Percentiles rank a stretch among this genome's conserved stretches.
These are phyloP conservation scores for Dichotomopilus funicola DNA, from an alignment of 2,329 filamentous ascomycete species.

Conservation along the genomic window DNA sequence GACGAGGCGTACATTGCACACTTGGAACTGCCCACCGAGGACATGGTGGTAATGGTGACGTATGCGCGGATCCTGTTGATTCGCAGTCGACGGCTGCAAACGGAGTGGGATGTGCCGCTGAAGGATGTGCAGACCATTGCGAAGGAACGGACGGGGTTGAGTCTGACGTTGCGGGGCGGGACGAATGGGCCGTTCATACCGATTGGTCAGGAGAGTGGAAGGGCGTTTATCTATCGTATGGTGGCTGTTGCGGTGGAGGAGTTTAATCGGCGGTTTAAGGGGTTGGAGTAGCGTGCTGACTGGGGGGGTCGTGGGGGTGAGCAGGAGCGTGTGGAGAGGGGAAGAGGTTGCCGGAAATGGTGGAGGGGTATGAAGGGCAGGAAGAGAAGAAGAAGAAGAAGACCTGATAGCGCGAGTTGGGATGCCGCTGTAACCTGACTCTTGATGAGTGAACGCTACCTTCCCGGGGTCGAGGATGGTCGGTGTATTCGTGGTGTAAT, in stretches of 20 bases:
- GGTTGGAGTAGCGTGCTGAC: slow-evolving; percentile 27
- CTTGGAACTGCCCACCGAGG: slow-evolving; percentile 80
- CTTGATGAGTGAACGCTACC: neutral
- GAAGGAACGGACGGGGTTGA: slow-evolving; percentile 92
- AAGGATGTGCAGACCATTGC: slow-evolving; percentile 96
- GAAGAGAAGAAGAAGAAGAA: neutral
- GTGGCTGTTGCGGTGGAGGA: slow-evolving; percentile 60
- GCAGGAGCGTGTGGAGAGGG: neutral
- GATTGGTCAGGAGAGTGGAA: slow-evolving; percentile 74
- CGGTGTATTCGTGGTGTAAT: too few species aligned
- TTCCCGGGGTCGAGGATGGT: too few species aligned
- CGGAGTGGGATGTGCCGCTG: slow-evolving; percentile 92
- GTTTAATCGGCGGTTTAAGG: slow-evolving; percentile 56
- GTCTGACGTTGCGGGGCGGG: slow-evolving; percentile 79
- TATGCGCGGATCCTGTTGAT: slow-evolving; percentile 85
- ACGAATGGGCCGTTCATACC: slow-evolving; percentile 93
- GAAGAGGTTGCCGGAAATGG: neutral
- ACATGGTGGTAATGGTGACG: slow-evolving; percentile 85
- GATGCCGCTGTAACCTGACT: neutral
- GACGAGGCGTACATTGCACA: slow-evolving; percentile 97
- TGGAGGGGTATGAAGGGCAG: neutral
- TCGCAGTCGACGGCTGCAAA: slow-evolving; percentile 73
- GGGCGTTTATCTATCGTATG: slow-evolving; percentile 59
- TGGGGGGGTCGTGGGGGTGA: neutral
- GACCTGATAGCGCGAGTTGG: neutral